Conservation (phyloP, 2,329 filamentous ascomycete genomes). For the Kalaharituber pfeilii region DNA sequence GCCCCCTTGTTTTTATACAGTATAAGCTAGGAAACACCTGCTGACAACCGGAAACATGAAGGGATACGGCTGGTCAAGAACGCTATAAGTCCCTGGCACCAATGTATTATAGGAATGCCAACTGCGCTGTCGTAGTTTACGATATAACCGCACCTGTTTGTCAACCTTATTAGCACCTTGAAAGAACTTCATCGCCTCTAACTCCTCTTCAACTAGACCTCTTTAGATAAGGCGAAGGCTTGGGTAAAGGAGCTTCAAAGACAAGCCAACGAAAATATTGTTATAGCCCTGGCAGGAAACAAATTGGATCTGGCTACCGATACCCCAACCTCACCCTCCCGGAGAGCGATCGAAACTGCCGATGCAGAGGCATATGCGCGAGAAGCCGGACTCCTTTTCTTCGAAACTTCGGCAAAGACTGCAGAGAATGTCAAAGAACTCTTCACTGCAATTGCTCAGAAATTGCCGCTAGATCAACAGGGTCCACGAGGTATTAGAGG, state of each 20-base stretch:
- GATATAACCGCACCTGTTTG: slow-evolving; percentile 97
- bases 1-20: too few species aligned
- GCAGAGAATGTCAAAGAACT: slow-evolving; percentile 89
- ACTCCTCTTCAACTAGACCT: slow-evolving; percentile 44
- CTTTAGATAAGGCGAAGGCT: slow-evolving; percentile 94
- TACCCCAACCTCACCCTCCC: slow-evolving; percentile 51
- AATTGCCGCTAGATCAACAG: slow-evolving; percentile 85
- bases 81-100: slow-evolving; percentile 96
- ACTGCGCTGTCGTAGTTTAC: slow-evolving; percentile 97
- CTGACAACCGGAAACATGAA: slow-evolving; percentile 1
- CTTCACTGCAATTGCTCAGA: slow-evolving; percentile 96
- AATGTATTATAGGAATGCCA: slow-evolving; percentile 99
- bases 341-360: slow-evolving; percentile 72
- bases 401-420: slow-evolving; percentile 96
- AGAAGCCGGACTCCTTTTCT: slow-evolving; percentile 88
- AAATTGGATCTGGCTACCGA: slow-evolving; percentile 92
- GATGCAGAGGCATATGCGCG: slow-evolving; percentile 91
- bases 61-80: slow-evolving; percentile 89
- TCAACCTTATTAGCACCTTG: slow-evolving; percentile 20
- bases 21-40: neutral
- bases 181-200: neutral
- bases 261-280: slow-evolving; percentile 98
- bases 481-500: slow-evolving; percentile 46
- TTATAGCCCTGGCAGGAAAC: slow-evolving; percentile 94
- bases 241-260: slow-evolving; percentile 99